Percentiles rank a stretch among this genome's conserved stretches.
Evolutionary conservation across 2,329 filamentous ascomycete genomes (phyloP).

Genomic region (Fusarium musae): DNA sequence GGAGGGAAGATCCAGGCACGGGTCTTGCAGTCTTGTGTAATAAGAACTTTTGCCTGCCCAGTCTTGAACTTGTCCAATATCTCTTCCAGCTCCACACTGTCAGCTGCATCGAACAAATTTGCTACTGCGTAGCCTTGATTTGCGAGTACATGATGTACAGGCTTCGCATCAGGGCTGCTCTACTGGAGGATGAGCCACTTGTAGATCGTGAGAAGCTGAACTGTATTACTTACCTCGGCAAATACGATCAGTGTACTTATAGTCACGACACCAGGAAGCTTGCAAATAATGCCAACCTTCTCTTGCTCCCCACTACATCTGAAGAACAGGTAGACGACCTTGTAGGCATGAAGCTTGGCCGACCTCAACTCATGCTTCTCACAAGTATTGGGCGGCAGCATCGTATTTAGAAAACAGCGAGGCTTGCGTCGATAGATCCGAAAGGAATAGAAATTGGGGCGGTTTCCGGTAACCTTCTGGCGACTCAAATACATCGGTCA

Average conservation of each 20-base stretch:
- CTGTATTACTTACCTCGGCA: neutral
- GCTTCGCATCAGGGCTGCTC: neutral
- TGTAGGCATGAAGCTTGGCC: neutral
- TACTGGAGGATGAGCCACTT: neutral
- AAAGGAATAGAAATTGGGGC: neutral
- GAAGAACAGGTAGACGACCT: neutral
- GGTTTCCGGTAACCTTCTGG: fast-evolving
- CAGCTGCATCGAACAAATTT: neutral
- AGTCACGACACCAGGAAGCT: neutral
- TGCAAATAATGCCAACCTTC: neutral
- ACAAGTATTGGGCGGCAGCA: fast-evolving
- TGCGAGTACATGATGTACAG: neutral
- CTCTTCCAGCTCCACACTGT: no score
- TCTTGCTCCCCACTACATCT: neutral
- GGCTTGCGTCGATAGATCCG: fast-evolving
- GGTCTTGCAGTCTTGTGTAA: neutral
- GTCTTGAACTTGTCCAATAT: no score
- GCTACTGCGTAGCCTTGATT: neutral
- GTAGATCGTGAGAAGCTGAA: fast-evolving
- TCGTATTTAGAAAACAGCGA: fast-evolving
- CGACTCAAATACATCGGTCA: fast-evolving
- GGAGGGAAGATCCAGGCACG: neutral
- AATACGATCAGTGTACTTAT: neutral
- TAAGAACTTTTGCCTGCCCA: no score
- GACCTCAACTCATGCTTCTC: neutral